Percentiles rank a stretch among this genome's conserved stretches.
Evolutionary conservation across 2,329 filamentous ascomycete genomes (phyloP).

Genomic region (Curvularia eragrostidis): DNA sequence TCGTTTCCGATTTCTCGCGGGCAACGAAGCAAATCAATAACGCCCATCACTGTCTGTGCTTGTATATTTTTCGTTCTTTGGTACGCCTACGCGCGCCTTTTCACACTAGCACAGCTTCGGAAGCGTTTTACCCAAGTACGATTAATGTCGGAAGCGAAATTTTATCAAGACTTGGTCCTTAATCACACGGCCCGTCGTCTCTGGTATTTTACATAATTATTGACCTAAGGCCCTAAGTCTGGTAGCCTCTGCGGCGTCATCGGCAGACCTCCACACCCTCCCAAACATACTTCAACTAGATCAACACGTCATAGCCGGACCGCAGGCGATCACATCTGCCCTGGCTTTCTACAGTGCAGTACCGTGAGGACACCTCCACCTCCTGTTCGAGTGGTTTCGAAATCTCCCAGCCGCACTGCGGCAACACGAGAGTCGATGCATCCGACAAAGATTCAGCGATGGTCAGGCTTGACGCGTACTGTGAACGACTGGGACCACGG

Average conservation of each 20-base stretch:
- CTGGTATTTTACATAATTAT: constrained; percentile 2
- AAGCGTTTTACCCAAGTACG: constrained; percentile 15
- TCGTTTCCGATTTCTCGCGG: constrained; percentile 18
- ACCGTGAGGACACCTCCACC: background rate
- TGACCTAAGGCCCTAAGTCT: constrained; percentile 3
- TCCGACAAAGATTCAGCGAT: constrained; percentile 39
- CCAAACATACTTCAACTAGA: constrained; percentile 4
- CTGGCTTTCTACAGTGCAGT: constrained; percentile 5
- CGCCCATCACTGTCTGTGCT: constrained; percentile 19
- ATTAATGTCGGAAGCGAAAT: constrained; percentile 22
- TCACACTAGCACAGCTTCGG: constrained; percentile 31
- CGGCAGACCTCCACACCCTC: constrained; percentile 8
- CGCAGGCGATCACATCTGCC: constrained; percentile 7
- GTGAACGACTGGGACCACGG: constrained; percentile 53
- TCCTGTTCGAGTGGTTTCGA: constrained; percentile 13
- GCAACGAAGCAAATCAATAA: constrained; percentile 34
- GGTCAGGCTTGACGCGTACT: constrained; percentile 44
- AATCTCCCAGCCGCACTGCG: constrained; percentile 29
- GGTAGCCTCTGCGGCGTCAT: constrained; percentile 9
- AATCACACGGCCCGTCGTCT: constrained; percentile 28
- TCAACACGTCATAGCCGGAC: constrained; percentile 12
- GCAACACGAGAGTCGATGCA: constrained; percentile 29
- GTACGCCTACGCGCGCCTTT: constrained; percentile 26
- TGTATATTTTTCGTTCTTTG: constrained; percentile 20
- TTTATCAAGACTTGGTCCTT: constrained; percentile 26